Conservation (phyloP, 1,139 yeast species). For the Saccharomyces hybrid region DNA sequence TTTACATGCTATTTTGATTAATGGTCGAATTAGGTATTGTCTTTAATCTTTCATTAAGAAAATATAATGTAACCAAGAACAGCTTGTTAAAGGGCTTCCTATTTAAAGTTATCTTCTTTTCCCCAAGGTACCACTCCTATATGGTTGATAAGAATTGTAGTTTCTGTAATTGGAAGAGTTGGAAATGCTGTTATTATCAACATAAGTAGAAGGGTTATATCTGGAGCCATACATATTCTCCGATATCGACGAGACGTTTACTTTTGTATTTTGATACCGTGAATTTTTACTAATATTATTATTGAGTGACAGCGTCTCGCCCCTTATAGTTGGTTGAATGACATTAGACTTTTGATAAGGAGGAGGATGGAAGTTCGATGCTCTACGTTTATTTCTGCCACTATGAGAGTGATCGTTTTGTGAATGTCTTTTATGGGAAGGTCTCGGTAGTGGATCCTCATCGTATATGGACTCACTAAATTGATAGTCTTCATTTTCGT, state of each 20-base stretch:
- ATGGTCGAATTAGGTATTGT: background rate
- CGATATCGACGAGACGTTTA: background rate
- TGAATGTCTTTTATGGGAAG: background rate
- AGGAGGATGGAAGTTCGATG: conserved; percentile 1
- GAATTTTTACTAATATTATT: background rate
- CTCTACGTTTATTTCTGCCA: background rate
- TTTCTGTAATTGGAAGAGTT: background rate
- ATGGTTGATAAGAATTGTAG: background rate
- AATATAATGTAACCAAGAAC: background rate
- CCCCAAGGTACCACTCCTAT: conserved; percentile 1
- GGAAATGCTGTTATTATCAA: background rate
- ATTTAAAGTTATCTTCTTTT: background rate
- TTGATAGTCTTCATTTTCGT: conserved; percentile 16
- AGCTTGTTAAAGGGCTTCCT: background rate
- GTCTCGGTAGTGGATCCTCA: conserved; percentile 1
- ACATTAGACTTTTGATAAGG: conserved; percentile 2
- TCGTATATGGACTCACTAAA: conserved; percentile 4
- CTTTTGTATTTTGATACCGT: background rate
- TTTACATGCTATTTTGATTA: background rate
- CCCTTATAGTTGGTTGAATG: background rate
- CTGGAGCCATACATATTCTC: background rate
- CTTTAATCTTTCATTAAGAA: background rate
- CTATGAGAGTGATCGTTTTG: background rate
- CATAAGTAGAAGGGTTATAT: background rate
- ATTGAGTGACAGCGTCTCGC: background rate